A percentile compares a stretch with the other conserved stretches of the same genome.
phyloP scores from a whole-genome alignment of 2,329 filamentous ascomycete genomes.

The Scedosporium minutisporum region DNA sequence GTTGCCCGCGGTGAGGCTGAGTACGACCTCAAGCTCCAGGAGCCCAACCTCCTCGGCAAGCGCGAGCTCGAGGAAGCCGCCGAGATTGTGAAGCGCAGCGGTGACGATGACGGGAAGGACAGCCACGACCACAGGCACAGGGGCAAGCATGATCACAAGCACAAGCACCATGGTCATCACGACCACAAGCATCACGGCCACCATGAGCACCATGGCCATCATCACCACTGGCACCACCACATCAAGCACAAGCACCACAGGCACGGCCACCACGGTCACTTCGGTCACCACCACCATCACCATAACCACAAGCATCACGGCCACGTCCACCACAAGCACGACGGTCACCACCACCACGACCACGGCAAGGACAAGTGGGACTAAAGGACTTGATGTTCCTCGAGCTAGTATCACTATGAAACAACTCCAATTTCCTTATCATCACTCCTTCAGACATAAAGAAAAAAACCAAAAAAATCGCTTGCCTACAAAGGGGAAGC shows the following conservation, averaged over 20 bases:
- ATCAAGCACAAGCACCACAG: slow-evolving; percentile 3
- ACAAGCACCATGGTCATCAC: slow-evolving; percentile 1
- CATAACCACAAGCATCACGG: neutral
- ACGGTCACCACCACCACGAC: neutral
- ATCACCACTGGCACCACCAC: slow-evolving; percentile 2
- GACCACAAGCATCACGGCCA: neutral
- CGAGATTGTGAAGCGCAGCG: neutral
- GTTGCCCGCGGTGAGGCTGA: neutral
- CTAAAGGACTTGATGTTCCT: neutral
- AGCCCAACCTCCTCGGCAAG: too few species aligned
- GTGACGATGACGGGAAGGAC: neutral
- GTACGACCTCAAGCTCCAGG: too few species aligned
- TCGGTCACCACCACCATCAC: neutral
- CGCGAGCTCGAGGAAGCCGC: neutral
- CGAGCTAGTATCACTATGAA: neutral
- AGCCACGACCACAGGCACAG: neutral
- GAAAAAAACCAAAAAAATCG: neutral
- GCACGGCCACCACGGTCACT: neutral
- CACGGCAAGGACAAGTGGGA: neutral
- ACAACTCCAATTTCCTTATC: neutral
- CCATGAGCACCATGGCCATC: neutral
- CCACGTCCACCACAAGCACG: neutral
- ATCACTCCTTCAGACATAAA: neutral
- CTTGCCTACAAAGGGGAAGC: neutral
- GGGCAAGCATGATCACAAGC: slow-evolving; percentile 3